phyloP scores from a whole-genome alignment of 2,329 filamentous ascomycete genomes.

The Apiospora arundinis region DNA sequence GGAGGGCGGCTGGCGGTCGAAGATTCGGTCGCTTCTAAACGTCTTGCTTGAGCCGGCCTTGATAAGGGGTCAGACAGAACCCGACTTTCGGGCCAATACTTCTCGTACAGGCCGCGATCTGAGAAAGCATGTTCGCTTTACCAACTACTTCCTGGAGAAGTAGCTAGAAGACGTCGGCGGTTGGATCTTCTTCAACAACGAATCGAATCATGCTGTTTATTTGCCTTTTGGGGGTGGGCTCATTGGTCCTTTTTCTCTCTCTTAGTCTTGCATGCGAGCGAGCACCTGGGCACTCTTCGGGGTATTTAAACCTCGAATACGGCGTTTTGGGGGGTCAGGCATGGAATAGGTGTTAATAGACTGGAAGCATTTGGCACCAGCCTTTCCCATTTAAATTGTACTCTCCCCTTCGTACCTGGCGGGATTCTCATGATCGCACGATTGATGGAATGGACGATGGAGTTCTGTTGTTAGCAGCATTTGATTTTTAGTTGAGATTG shows the following conservation, averaged over 20 bases:
- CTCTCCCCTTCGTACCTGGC: not conserved
- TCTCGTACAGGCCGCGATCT: not conserved
- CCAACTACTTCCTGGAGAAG: not conserved
- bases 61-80: not conserved
- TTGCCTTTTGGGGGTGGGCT: not conserved
- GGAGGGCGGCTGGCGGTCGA: slow-evolving; percentile 12
- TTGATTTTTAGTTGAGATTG: not conserved
- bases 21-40: slow-evolving; percentile 12
- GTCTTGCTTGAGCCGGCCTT: not conserved
- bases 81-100: not conserved
- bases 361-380: slow-evolving; percentile 13
- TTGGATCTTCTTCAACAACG: not conserved
- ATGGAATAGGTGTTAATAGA: slow-evolving; percentile 2
- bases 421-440: slow-evolving; percentile 10
- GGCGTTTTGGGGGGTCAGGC: slow-evolving; percentile 6
- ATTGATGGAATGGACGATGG: not conserved
- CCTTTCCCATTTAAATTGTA: not conserved
- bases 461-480: not conserved
- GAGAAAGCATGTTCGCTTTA: not conserved
- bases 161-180: not conserved
- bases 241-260: not conserved
- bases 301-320: not conserved
- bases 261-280: not conserved
- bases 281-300: not conserved
- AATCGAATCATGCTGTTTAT: not conserved